Evolutionary conservation across 2,329 filamentous ascomycete genomes (phyloP).

Genomic region (Fusarium clavum): DNA sequence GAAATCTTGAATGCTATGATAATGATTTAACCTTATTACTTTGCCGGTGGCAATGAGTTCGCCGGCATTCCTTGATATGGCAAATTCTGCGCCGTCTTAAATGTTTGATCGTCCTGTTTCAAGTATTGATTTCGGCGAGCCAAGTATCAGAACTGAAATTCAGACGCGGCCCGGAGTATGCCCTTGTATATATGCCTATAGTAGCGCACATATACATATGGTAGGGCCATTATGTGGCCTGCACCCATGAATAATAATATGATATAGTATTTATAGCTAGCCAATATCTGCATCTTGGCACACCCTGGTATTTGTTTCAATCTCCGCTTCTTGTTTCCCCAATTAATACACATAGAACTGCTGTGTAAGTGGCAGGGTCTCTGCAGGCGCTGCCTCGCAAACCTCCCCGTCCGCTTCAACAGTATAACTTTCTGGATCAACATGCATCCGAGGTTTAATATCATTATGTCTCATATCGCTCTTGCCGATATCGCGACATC

Average conservation of each 20-base stretch:
- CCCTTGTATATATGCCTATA: neutral
- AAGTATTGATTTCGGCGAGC: neutral
- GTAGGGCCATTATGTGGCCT: neutral
- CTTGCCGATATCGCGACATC: constrained; percentile 81
- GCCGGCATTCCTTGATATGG: neutral
- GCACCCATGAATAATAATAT: constrained; percentile 9
- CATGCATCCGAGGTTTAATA: constrained; percentile 84
- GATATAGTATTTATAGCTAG: neutral
- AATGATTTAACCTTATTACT: neutral
- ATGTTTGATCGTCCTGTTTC: constrained; percentile 11
- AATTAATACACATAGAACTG: constrained; percentile 78
- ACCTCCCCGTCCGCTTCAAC: constrained; percentile 86
- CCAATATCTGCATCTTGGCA: constrained; percentile 1
- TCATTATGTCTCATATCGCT: constrained; percentile 92
- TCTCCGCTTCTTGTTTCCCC: neutral
- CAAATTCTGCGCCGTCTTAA: neutral
- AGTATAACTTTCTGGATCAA: constrained; percentile 90
- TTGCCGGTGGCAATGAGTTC: neutral
- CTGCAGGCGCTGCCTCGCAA: constrained; percentile 79
- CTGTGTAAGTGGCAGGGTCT: constrained; percentile 79
- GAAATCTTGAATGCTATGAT: neutral
- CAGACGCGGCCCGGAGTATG: constrained; percentile 7
- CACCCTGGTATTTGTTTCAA: neutral
- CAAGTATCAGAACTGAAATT: constrained; percentile 6
- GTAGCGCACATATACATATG: neutral